Evolutionary conservation across 768 basidiomycete species (phyloP), one percentile per base, ranked within the genome.

Genomic region (Chalciporus piperatus): DNA sequence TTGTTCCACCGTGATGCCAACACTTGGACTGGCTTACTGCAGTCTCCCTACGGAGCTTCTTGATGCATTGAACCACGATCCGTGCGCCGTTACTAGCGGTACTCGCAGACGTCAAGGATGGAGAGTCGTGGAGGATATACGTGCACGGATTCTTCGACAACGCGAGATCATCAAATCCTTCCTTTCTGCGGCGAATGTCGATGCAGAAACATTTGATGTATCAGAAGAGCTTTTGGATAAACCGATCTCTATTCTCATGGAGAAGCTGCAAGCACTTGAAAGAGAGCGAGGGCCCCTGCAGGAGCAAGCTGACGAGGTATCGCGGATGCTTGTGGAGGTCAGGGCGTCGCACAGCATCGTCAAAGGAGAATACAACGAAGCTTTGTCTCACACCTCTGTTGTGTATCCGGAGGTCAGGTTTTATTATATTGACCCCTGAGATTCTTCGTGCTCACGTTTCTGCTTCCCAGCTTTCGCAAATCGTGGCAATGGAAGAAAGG

Each of bases 11-110:
- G 69, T 85, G 37, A 72, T 77, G 52, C 71, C 71, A 20, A 64
- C 75, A 4, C 71, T 84, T 20, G 81, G 76, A 14, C 65, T 79
- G 25, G 65, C 73, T 8, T 73, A 81, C 56, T 70, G 62, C 14
- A 70, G 72, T 35, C 72, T 91, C 37, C 83, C 89, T 7, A 72
- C 73, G 56, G 85, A 89, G 19, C 74, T 91, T 7, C 67, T 89
- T 33, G 88, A 90, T 44, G 84, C 87, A 3, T 82, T 89, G 59
- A 80, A 77, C 33, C 87, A 87, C 52, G 89, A 92, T 63, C 89
- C 89, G 43, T 81, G 86, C 3, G 82, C 84, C n/a, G 82, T 89
- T 17, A 86, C 82, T 3, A 78, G 85, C 16, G 70, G 77, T 6
- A 87, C 88, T 0, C 78, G 83, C 42, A 74, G 78, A 39, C 74